Base-by-base conservation (phyloP, 306 rosid species). In the Pterocarpus santalinus region DNA sequence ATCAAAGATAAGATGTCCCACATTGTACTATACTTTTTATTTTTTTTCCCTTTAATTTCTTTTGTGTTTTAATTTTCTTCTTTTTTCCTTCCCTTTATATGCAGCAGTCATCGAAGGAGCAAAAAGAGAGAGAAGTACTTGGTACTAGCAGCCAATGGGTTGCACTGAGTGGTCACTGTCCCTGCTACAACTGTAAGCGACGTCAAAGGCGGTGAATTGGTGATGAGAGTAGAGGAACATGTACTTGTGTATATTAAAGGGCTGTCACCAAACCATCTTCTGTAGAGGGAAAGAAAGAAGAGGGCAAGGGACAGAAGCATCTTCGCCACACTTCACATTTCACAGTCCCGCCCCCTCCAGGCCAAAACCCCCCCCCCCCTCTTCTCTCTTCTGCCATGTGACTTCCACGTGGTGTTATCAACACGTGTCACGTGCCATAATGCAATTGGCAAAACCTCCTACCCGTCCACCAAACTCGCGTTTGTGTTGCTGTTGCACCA, bases 121-220 rank as follows among this genome's bases (percentile, higher is more conserved):
- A 34, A 49, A 77, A 76, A 80, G 73, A 71, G 64, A 51, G 74
- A 63, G 76, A 35, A 44, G 88, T 84, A 83, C 81, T 49, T 75
- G 82, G 90, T 86, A 78, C 88, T 78, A 75, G 63, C 84, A 82
- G 86, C 92, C 88, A 88, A 84, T 90, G 87, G 85, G 79, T 85
- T 82, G 76, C 82, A 82, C 72, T 39, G 87, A 84, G 61, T 82
- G 68, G 90, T 87, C 92, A 84, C 90, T 77, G 71, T 85, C 91
- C 15, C 55, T 80, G 72, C 83, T 83, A 83, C 76, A 85, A 86
- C 88, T 82, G 77, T 73, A 41, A 81, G 83, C 88, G 49, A 79
- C 86, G 89, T 79, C 87, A 79, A 85, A 89, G 85, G 77, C 76
- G 82, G 85, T 76, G 91, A 67, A 22, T 22, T 80, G n/a, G 83